Conservation (phyloP, 345 rosid genomes). For the Gossypium arboreum region DNA sequence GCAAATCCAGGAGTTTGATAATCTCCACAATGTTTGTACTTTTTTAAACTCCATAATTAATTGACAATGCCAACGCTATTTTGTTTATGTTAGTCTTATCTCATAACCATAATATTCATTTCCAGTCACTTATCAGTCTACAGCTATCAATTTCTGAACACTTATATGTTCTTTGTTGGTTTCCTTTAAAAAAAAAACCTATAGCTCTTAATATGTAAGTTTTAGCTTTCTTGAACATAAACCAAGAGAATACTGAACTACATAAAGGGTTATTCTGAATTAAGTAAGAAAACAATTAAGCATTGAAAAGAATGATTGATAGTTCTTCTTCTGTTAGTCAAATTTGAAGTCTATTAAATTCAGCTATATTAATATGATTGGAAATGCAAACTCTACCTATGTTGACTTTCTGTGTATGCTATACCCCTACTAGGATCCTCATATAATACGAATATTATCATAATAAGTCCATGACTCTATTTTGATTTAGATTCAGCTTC, state of each 20-base stretch:
- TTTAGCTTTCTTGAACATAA: neutral
- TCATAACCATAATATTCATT: neutral
- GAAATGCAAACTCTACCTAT: neutral
- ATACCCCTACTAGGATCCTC: neutral
- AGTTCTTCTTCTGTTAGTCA: conserved; percentile 1
- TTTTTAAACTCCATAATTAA: conserved; percentile 26
- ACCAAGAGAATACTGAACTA: neutral
- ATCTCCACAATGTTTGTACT: conserved; percentile 46
- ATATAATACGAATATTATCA: neutral
- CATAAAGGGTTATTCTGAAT: neutral
- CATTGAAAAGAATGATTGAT: neutral
- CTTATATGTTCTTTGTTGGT: neutral
- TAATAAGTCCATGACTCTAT: neutral
- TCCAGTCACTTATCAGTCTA: neutral
- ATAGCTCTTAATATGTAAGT: neutral
- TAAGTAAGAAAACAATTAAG: neutral
- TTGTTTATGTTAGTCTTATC: neutral
- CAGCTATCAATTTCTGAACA: neutral
- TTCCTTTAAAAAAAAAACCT: neutral
- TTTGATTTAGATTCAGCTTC: neutral
- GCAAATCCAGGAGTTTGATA: conserved; percentile 96
- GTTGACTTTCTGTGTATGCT: neutral
- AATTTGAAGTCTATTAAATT: neutral
- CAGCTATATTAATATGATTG: conserved; percentile 3
- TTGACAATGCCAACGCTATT: neutral